These are phyloP conservation scores for Barnettozyma sucrosica DNA, from an alignment of 805 yeast genomes.

Conservation along the genomic window DNA sequence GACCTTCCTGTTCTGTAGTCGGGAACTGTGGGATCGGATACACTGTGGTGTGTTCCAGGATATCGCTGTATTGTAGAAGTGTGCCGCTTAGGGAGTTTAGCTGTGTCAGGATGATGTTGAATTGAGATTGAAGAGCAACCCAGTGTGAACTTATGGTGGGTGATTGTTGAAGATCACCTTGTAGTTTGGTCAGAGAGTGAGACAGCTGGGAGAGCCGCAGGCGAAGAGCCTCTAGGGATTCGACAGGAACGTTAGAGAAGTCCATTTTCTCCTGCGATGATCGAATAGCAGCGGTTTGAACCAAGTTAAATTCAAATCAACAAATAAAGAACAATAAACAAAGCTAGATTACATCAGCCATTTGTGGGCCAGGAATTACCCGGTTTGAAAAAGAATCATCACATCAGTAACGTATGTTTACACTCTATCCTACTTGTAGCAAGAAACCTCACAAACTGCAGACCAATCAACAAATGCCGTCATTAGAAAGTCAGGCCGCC, in stretches of 20 bases:
- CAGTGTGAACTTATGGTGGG: constrained; percentile 38
- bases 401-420: no score
- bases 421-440: no score
- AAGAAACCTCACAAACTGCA: no score
- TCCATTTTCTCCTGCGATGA: constrained; percentile 17
- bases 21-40: constrained; percentile 86
- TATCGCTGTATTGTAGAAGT: constrained; percentile 52
- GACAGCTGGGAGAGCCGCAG: constrained; percentile 55
- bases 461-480: constrained; percentile 5
- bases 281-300: neutral
- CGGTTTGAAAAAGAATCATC: neutral
- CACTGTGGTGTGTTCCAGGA: constrained; percentile 62
- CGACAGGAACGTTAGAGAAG: constrained; percentile 48
- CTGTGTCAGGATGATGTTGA: constrained; percentile 79
- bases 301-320: no score
- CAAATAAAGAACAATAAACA: no score
- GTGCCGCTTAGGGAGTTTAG: constrained; percentile 70
- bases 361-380: neutral
- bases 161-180: constrained; percentile 44
- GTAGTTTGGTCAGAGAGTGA: constrained; percentile 52
- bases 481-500: constrained; percentile 26
- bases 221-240: constrained; percentile 56
- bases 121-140: constrained; percentile 76
- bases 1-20: constrained; percentile 73
- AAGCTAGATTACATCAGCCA: neutral